Evolutionary conservation across 257 asterid species (phyloP), one percentile per base, ranked within the genome.

Genomic region (Mentha longifolia): DNA sequence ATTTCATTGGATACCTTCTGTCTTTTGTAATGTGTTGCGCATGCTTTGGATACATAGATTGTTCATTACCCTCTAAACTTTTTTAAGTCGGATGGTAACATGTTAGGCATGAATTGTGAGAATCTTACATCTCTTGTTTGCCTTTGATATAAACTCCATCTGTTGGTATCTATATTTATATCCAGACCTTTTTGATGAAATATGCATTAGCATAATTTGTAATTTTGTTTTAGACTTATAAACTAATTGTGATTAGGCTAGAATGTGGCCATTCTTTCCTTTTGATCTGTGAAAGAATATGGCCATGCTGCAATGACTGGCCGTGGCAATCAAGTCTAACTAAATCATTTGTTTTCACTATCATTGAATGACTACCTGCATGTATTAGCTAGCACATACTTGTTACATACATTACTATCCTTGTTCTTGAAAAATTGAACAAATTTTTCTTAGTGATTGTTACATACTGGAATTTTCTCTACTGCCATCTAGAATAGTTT

Each of bases 271-370:
- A 42, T 43, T 0, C 63, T 6, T 39, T 50, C 28, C 73, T 22
- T 33, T 33, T 33, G 37, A 4, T 33, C 45, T 65, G 52, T 56
- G 61, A 49, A 41, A 42, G 25, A 22, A 22, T 22, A 2, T 22
- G 25, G 25, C 25, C 25, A 51, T 68, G 61, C 65, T 49, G 60
- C 62, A 43, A 19, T 47, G 78, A 45, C 41, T 47, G 65, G 13
- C 15, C 30, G 55, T 70, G n/a, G 60, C 76, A 46, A 33, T 31
- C 58, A 64, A 16, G 15, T 63, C 51, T 16, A 37, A 45, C 16
- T 62, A 15, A 75, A 77, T 46, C 47, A 60, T 37, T 51, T 60
- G 13, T 61, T 68, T 17, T 52, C 7, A 54, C 67, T 42, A 42
- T 46, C 19, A 35, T 60, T 60, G 6, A 41, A n/a, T 16, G 59